Base-by-base conservation (phyloP, 768 basidiomycete genomes). In the Pleurotus tuoliensis region DNA sequence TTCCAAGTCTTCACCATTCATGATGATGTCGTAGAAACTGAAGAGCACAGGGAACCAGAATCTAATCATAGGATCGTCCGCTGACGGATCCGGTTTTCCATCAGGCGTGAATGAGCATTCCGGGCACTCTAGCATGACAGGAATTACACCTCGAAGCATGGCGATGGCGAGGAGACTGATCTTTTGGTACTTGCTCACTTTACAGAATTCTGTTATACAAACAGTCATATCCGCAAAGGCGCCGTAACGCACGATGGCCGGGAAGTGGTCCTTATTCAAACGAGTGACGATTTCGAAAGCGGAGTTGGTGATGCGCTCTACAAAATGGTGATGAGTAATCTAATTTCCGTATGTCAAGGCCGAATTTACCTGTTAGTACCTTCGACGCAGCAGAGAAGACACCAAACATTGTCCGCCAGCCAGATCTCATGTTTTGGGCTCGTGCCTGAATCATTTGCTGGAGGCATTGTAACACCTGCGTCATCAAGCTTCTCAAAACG, bases 361-460 rank as follows among this genome's bases (percentile, higher is more conserved):
- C 30, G 24, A 15, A 71, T 78, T 34, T 57, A 90, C 92, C 90
- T 65, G 93, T 95, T 22, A 88, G 76, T 22, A 92, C 94, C 68
- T 90, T 94, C 8, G 95, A 95, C 0, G 97, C 94, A 13, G 97
- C 93, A 34, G 95, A 91, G 67, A 98, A 98, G 12, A 98, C 97
- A 20, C 92, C 92, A 71, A 99, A 98, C 93, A 99, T 98, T 1
- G 97, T 99, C 58, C 94, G 80, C 97, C 97, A 99, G 25, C 97
- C 97, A 0, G 97, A 98, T 30, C 97, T 87, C 77, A 99, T 83
- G 67, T 98, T 98, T 63, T 91, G 86, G 15, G 91, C 92, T 38
- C 92, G 83, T 15, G 94, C 92, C 74, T 97, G 95, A 55, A 98
- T 86, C 97, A 98, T 98, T 74, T 98, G 97, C 67, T 98, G 93